These are phyloP conservation scores for Phaeosphaeria sp. DNA, from an alignment of 2,329 filamentous ascomycete genomes.

Conservation along the genomic window DNA sequence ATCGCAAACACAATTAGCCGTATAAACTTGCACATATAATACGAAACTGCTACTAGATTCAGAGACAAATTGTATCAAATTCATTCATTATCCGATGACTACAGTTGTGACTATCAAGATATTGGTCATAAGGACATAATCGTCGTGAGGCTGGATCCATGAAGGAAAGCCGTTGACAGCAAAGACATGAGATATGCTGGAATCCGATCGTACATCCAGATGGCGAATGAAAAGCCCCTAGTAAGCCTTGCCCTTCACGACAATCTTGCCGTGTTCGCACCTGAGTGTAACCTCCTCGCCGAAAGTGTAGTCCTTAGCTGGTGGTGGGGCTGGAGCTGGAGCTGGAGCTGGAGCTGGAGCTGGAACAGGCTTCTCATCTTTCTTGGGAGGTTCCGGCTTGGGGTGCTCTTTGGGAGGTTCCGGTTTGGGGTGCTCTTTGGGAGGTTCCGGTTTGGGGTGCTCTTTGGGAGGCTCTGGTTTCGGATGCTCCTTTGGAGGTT, in stretches of 20 bases:
- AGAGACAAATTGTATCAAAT: too few relatives aligned
- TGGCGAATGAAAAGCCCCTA: neutral
- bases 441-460: neutral
- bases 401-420: neutral
- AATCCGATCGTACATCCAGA: neutral
- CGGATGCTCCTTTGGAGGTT: neutral
- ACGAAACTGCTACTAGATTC: too few relatives aligned
- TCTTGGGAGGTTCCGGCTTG: neutral
- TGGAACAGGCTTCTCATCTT: neutral
- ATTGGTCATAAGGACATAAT: too few relatives aligned
- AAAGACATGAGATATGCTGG: too few relatives aligned
- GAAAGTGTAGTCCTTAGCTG: slow-evolving; percentile 4
- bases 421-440: neutral
- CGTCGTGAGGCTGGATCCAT: too few relatives aligned
- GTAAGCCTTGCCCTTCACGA: neutral
- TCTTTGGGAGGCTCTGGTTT: neutral
- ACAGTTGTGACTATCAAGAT: too few relatives aligned
- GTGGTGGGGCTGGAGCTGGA: neutral
- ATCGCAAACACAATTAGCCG: too few relatives aligned
- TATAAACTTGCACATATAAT: too few relatives aligned
- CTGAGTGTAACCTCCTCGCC: slow-evolving; percentile 4
- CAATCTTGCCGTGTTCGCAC: slow-evolving; percentile 5
- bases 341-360: neutral
- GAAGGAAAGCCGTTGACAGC: too few relatives aligned
- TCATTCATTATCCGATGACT: too few relatives aligned